Evolutionary conservation across 2,329 filamentous ascomycete genomes (phyloP), one percentile per base, ranked within the genome.

Genomic region (Aspergillus ochraceus): DNA sequence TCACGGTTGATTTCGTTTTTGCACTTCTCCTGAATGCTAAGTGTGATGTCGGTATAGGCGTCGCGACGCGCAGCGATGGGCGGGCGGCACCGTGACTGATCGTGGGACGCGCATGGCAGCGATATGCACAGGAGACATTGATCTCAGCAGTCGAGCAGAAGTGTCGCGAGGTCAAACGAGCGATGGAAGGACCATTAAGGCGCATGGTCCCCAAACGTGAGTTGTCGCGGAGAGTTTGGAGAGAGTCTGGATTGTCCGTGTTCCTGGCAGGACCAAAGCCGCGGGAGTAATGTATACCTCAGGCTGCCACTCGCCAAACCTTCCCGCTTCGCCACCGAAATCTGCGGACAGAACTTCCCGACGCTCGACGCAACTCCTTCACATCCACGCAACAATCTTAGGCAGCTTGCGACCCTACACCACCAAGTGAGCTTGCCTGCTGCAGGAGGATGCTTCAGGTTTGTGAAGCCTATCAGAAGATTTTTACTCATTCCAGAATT

Each of bases 311-410:
- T 69, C 67, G 65, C 67, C 66, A 66, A 64, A 67, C 66, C 64
- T 71, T 73, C 72, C 71, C 67, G 67, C 65, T 71, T 70, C 62
- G 68, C 72, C 72, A 74, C 72, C 62, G 68, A 74, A 74, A 69
- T 74, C 70, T 74, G 62, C 63, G 60, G 62, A 36, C 52, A 63
- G 64, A 67, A 59, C 63, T 64, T 72, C 69, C 68, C 69, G 69
- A 67, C 64, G 65, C 68, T 62, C 65, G 67, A 67, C 64, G 61
- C 64, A 55, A 59, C 64, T 66, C 61, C 61, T 67, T 68, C 61
- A 68, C 64, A 65, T 63, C 58, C 55, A 55, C 53, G 42, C 57
- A 59, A 58, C 57, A 49, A 57, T 63, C 53, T 30, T 54, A 57
- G 57, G 63, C 60, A 68, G 67, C 67, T 68, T 66, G 60, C 68